Evolutionary conservation across 805 yeast genomes (phyloP).

Genomic region (Saccharomyces mikatae): DNA sequence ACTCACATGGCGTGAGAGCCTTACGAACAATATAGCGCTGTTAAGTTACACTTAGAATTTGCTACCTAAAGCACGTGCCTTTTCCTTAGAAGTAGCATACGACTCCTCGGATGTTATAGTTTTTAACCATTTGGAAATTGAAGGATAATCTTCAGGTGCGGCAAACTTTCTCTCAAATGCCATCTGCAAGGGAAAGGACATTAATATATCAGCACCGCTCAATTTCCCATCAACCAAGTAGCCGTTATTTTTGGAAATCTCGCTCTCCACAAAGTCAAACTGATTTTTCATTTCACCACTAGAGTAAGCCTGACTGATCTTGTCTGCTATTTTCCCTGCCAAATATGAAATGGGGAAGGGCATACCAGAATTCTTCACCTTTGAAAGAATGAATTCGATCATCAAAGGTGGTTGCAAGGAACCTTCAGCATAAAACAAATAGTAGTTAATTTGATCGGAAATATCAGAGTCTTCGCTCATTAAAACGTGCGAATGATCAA

Average conservation of each 20-base stretch:
- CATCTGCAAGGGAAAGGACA: constrained; percentile 37
- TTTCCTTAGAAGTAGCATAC: constrained; percentile 9
- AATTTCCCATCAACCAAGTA: constrained; percentile 44
- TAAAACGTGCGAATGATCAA: constrained; percentile 37
- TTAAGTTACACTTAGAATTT: not conserved
- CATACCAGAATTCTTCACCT: constrained; percentile 34
- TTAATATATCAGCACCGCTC: constrained; percentile 51
- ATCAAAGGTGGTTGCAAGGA: constrained; percentile 45
- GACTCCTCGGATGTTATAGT: constrained; percentile 10
- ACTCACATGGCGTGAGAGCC: not conserved
- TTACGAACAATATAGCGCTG: not conserved
- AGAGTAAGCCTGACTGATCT: constrained; percentile 43
- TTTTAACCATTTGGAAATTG: constrained; percentile 19
- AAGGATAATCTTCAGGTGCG: constrained; percentile 17
- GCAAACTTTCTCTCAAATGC: constrained; percentile 15
- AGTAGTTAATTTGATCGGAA: constrained; percentile 41
- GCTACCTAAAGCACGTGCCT: constrained; percentile 3
- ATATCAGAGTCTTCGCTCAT: constrained; percentile 35
- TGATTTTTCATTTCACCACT: constrained; percentile 37
- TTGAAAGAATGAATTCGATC: constrained; percentile 31
- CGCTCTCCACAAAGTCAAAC: constrained; percentile 36
- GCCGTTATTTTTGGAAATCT: constrained; percentile 30
- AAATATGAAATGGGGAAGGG: constrained; percentile 44
- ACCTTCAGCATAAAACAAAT: constrained; percentile 53
- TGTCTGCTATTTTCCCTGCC: constrained; percentile 36